Base-by-base conservation (phyloP, 176 grass and related monocot genomes). In the Musa troglodytarum region DNA sequence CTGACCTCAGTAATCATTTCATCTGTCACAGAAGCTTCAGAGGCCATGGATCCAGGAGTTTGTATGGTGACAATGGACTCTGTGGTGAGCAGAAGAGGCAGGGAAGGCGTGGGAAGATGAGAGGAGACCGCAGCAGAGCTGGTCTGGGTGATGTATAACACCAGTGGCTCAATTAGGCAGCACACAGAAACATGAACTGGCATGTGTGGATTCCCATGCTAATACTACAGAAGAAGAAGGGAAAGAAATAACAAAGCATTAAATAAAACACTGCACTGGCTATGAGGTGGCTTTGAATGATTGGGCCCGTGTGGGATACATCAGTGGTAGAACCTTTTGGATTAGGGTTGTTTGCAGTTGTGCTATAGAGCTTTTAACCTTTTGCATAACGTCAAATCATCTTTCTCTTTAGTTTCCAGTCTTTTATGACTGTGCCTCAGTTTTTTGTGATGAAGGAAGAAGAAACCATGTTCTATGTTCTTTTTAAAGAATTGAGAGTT, bases 181-280 rank as follows among this genome's bases (percentile, higher is more conserved):
- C 70, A 54, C 54, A 74, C 53, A 20, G 25, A 59, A 74, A 13
- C 72, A 74, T 74, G 72, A 74, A 54, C 54, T 74, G 72, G 72
- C 54, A 58, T 68, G 66, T 50, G 15, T 69, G 24, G 66, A 69
- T 68, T 4, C 66, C 66, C 24, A 69, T 49, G 22, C 26, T 69
- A 69, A 69, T 69, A 69, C 29, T 19, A 69, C 66, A 50, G 43
- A 43, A 69, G 8, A n/a, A 61, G 57, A 61, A 61, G 14, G 5
- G 29, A 16, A 28, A 69, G 66, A 69, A 68, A 68, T 25, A 1
- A 49, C 14, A 68, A 22, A 68, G 34, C 8, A 67, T 9, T 49
- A 16, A 14, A 68, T 15, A 49, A 68, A 68, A 43, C 34, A 5
- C 6, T 43, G 34, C 34, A 43, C 34, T 43, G 13, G 28, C 12